Percentiles rank a stretch among this genome's conserved stretches.
Conservation (phyloP, 495 filamentous ascomycete species). For the Penicillium daleae region DNA sequence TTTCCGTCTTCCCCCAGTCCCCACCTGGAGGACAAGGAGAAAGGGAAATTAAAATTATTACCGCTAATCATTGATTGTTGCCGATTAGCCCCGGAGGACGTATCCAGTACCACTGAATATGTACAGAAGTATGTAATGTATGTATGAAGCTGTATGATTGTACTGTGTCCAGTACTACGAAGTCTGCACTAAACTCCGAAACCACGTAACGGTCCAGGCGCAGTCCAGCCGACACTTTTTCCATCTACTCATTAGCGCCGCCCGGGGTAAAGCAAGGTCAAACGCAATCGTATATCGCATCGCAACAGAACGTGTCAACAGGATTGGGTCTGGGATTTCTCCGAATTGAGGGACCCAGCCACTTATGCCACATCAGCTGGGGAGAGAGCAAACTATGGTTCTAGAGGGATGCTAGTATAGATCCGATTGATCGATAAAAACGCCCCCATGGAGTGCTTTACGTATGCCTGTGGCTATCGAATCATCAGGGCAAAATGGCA, state of each 20-base stretch:
- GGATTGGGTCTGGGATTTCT: neutral
- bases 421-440: slow-evolving; percentile 7
- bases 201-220: slow-evolving; percentile 1
- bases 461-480: slow-evolving; percentile 3
- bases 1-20: neutral
- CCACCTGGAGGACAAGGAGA: neutral
- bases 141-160: too few species aligned
- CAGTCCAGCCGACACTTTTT: neutral
- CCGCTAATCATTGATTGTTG: neutral
- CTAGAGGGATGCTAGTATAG: neutral
- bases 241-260: neutral
- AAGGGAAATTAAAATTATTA: neutral
- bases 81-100: neutral
- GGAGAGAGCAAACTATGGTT: neutral
- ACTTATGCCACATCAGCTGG: neutral
- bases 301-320: neutral
- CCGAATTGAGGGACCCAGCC: neutral
- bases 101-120: too few species aligned
- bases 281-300: neutral
- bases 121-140: too few species aligned
- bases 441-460: neutral
- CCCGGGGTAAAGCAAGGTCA: neutral
- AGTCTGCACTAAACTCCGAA: neutral
- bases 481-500: neutral
- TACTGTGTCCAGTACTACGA: too few species aligned